Evolutionary conservation across 176 grass and related monocot genomes (phyloP).

Genomic region (Chrysopogon serrulatus): DNA sequence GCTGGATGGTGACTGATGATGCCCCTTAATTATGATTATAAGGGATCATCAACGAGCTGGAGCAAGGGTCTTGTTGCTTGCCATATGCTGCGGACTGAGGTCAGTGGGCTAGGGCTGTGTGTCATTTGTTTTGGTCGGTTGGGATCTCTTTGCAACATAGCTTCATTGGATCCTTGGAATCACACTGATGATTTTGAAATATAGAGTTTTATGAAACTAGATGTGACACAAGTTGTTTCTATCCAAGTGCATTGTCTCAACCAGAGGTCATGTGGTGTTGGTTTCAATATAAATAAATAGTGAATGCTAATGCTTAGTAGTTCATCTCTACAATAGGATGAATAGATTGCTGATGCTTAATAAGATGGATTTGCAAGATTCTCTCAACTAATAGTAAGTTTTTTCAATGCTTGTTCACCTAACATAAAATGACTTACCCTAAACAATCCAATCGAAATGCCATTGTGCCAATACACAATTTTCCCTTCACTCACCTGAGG

Average conservation of each 20-base stretch:
- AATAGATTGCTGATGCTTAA: background rate
- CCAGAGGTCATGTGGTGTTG: background rate
- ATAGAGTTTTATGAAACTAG: background rate
- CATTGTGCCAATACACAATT: background rate
- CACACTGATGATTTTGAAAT: background rate
- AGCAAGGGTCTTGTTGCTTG: constrained; percentile 93
- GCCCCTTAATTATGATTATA: too few species aligned
- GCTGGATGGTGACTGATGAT: too few species aligned
- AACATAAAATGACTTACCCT: background rate
- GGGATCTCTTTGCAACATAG: constrained; percentile 12
- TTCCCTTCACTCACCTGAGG: background rate
- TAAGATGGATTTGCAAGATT: background rate
- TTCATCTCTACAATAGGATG: background rate
- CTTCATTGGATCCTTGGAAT: constrained; percentile 8
- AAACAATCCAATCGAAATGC: background rate
- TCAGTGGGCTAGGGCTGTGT: constrained; percentile 24
- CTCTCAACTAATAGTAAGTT: background rate
- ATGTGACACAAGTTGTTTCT: background rate
- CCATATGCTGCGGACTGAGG: constrained; percentile 92
- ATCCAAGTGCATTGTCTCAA: background rate
- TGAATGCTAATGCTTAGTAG: background rate
- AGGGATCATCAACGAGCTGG: constrained; percentile 97
- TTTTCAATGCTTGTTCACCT: background rate
- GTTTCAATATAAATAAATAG: background rate
- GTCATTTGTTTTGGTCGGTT: background rate